Percentiles rank a stretch among this genome's conserved stretches.
These are phyloP conservation scores for Davidsoniella neocaledoniae DNA, from an alignment of 2,329 filamentous ascomycete genomes.

Conservation along the genomic window DNA sequence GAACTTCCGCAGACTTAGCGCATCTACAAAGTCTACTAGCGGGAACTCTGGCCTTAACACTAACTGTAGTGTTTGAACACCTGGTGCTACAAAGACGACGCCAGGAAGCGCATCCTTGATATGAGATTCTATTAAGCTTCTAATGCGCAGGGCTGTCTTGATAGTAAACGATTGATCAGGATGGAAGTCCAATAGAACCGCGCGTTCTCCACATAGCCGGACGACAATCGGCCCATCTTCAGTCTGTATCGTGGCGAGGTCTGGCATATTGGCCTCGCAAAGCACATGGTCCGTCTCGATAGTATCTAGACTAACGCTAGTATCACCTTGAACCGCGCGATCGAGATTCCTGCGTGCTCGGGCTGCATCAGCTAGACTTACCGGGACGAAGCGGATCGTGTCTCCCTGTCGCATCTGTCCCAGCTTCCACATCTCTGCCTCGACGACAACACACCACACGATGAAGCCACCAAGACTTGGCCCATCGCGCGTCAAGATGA, in stretches of 20 bases:
- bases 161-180: slow-evolving; percentile 18
- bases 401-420: slow-evolving; percentile 26
- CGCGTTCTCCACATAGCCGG: slow-evolving; percentile 21
- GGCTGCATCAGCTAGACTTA: slow-evolving; percentile 16
- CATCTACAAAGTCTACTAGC: slow-evolving; percentile 14
- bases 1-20: slow-evolving; percentile 9
- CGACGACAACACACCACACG: slow-evolving; percentile 22
- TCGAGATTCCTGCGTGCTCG: neutral
- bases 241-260: neutral
- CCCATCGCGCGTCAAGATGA: slow-evolving; percentile 24
- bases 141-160: slow-evolving; percentile 20
- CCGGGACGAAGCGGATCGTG: slow-evolving; percentile 19
- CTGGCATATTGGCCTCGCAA: neutral
- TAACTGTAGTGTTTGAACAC: slow-evolving; percentile 21
- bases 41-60: slow-evolving; percentile 16
- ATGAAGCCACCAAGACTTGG: slow-evolving; percentile 27
- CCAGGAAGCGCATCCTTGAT: slow-evolving; percentile 16
- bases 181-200: slow-evolving; percentile 22
- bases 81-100: slow-evolving; percentile 20
- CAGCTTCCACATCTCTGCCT: slow-evolving; percentile 26
- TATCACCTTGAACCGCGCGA: too few relatives aligned
- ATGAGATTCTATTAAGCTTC: slow-evolving; percentile 20
- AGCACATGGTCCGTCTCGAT: neutral
- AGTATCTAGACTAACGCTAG: too few relatives aligned
- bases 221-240: slow-evolving; percentile 12